These are phyloP conservation scores for Lachnellula hyalina DNA, from an alignment of 2,329 filamentous ascomycete species.

Conservation along the genomic window DNA sequence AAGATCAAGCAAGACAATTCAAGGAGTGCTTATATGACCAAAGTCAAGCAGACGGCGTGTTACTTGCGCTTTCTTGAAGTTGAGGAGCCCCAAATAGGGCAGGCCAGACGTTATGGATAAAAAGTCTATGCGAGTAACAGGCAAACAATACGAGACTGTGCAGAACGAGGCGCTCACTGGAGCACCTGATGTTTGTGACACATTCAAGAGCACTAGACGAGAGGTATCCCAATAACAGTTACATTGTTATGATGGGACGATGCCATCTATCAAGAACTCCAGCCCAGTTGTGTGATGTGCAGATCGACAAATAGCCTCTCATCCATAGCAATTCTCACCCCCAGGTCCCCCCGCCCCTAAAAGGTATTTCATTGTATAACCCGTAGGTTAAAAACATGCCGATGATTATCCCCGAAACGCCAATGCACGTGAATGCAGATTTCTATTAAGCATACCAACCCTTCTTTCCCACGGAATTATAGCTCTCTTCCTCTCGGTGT, in stretches of 20 bases:
- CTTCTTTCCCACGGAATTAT: slow-evolving; percentile 20
- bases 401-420: background rate
- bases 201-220: background rate
- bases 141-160: too few species aligned
- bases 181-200: too few species aligned
- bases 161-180: too few species aligned
- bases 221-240: background rate
- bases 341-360: background rate
- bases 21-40: too few species aligned
- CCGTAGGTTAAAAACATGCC: background rate
- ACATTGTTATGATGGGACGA: background rate
- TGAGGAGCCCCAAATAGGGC: too few species aligned
- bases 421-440: slow-evolving; percentile 2
- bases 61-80: too few species aligned
- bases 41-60: too few species aligned
- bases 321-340: background rate
- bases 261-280: background rate
- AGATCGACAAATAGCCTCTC: background rate
- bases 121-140: too few species aligned
- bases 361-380: slow-evolving; percentile 1
- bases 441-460: slow-evolving; percentile 30
- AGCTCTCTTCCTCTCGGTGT: slow-evolving; percentile 58
- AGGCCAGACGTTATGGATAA: too few species aligned
- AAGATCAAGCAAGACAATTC: too few species aligned
- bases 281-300: background rate